Evolutionary conservation across 495 filamentous ascomycete genomes (phyloP).

Genomic region (Aspergillus saccharolyticus): DNA sequence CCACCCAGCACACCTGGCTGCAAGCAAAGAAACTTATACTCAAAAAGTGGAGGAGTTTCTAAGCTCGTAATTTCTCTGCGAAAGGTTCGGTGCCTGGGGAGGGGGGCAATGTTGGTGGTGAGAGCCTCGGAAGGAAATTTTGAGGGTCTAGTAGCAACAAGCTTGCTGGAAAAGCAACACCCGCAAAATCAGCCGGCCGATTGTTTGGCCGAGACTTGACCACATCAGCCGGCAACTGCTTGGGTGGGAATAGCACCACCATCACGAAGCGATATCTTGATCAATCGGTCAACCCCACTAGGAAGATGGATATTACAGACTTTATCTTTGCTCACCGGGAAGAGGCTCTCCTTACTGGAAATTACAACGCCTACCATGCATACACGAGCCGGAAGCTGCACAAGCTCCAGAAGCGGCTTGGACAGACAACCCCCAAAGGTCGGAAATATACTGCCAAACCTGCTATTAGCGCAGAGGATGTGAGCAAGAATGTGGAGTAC

Average conservation of each 20-base stretch:
- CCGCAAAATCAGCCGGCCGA: conserved; percentile 29
- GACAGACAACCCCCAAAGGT: conserved; percentile 73
- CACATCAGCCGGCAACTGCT: conserved; percentile 25
- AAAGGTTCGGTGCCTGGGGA: neutral
- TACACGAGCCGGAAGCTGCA: conserved; percentile 78
- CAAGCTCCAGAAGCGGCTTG: conserved; percentile 77
- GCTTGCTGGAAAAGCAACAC: conserved; percentile 24
- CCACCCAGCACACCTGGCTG: neutral
- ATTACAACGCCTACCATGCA: conserved; percentile 78
- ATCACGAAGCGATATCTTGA: neutral
- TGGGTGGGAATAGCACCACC: conserved; percentile 7
- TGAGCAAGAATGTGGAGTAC: conserved; percentile 74
- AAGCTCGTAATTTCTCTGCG: neutral
- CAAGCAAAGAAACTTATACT: neutral
- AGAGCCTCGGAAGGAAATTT: conserved; percentile 17
- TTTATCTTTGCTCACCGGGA: conserved; percentile 74
- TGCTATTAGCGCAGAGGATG: conserved; percentile 68
- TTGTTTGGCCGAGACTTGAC: conserved; percentile 38
- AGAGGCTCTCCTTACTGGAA: conserved; percentile 76
- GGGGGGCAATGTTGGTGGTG: conserved; percentile 9
- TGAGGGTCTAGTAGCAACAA: conserved; percentile 6
- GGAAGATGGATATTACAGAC: conserved; percentile 81
- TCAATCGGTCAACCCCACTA: neutral
- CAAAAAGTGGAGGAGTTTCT: neutral
- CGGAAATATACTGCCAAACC: conserved; percentile 74